Evolutionary conservation across 2,329 filamentous ascomycete species (phyloP).

Genomic region (Pleomassaria siparia): DNA sequence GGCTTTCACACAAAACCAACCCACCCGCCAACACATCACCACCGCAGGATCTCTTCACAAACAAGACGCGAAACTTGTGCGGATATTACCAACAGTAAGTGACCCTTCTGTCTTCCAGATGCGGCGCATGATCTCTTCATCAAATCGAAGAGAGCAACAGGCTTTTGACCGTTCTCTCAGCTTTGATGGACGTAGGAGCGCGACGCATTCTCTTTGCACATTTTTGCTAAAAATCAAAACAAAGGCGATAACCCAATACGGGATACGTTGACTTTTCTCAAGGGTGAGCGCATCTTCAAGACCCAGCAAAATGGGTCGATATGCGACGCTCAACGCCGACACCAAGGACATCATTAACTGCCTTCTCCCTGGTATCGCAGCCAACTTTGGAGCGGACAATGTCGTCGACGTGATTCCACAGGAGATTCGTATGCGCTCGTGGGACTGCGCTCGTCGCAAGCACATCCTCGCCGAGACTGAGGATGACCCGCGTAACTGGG

Average conservation of each 20-base stretch:
- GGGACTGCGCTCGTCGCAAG: conserved; percentile 38
- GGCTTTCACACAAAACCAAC: too few species aligned
- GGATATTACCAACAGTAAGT: too few species aligned
- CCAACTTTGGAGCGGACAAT: conserved; percentile 24
- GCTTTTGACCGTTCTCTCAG: too few species aligned
- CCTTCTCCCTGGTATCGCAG: conserved; percentile 32
- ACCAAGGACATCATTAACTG: conserved; percentile 35
- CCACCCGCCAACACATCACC: too few species aligned
- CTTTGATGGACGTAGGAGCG: too few species aligned
- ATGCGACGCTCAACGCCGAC: conserved; percentile 33
- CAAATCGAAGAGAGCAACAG: too few species aligned
- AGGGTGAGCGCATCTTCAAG: neutral
- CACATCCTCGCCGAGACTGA: conserved; percentile 37
- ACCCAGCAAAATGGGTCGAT: conserved; percentile 29
- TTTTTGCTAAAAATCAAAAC: too few species aligned
- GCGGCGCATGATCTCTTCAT: too few species aligned
- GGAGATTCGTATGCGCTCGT: conserved; percentile 41
- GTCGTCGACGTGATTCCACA: conserved; percentile 31
- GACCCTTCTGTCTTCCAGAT: too few species aligned
- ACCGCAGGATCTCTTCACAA: too few species aligned
- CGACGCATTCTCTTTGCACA: too few species aligned
- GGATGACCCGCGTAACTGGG: conserved; percentile 40
- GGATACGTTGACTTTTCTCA: neutral
- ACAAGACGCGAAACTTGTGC: too few species aligned
- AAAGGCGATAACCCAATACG: neutral